Base-by-base conservation (phyloP, 2,329 filamentous ascomycete genomes). In the Xylariaceae sp. region DNA sequence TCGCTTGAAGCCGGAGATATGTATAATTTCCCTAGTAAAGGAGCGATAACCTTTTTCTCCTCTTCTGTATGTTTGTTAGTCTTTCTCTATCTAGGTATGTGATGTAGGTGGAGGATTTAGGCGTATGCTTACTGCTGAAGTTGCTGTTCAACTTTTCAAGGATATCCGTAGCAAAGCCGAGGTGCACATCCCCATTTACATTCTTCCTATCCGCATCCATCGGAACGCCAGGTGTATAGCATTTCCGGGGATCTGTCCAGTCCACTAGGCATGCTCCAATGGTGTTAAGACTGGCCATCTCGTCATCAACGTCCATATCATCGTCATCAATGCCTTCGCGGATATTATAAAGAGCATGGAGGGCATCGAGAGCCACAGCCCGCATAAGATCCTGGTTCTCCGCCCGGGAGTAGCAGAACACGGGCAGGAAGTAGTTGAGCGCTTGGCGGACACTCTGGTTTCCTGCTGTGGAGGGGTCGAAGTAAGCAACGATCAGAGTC, bases 191-290 rank as follows among this genome's bases (percentile, higher is more conserved):
- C 7, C 89, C 89, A 61, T 90, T 88, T 14, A 90, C 82, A 48
- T 78, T 79, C 76, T 83, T 87, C 73, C 84, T 87, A 50, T 84
- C 81, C 1, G 78, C 79, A 45, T 89, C 84, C 56, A 78, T 75
- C 1, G 81, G 68, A 1, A 76, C 66, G 4, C 75, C 78, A 63
- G 77, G 81, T 54, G 73, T 82, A 75, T 76, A 90, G 76, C 78
- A 91, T 73, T 96, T 93, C 46, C 94, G 82, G 33, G 93, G 92
- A 72, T 98, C 94, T 0, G 94, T 98, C 95, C 94, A 98, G 72
- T 98, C 94, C 0, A 93, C 86, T 6, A 98, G 78, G 68, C 92
- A 94, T 3, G 90, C 87, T 1, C 91, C 92, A 56, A 96, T 90
- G 3, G 87, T 85, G 39, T 85, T 83, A 63, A 96, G 83, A 65